These are phyloP conservation scores for Schizonepeta tenuifolia DNA, from an alignment of 257 asterid genomes.

Conservation along the genomic window DNA sequence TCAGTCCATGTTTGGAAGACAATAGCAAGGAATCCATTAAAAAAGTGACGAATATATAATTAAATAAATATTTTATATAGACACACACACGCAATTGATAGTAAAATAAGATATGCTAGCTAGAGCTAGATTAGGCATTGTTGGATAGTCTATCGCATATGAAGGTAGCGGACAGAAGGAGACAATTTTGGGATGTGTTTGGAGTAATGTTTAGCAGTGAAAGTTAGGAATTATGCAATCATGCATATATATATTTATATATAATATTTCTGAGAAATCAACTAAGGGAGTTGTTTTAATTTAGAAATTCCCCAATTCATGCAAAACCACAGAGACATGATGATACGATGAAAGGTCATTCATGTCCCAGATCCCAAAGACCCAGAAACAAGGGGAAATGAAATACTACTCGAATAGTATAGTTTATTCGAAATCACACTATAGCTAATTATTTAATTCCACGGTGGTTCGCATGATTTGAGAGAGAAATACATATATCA, in stretches of 20 bases:
- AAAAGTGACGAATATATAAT: constrained; percentile 21
- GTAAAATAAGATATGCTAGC: constrained; percentile 15
- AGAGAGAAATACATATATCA: constrained; percentile 42
- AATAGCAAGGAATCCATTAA: constrained; percentile 16
- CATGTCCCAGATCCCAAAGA: constrained; percentile 47
- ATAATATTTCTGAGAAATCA: not conserved
- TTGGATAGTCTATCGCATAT: constrained; percentile 10
- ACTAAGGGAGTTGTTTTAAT: not conserved
- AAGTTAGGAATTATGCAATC: constrained; percentile 6
- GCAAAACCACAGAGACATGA: constrained; percentile 35
- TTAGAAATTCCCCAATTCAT: constrained; percentile 13
- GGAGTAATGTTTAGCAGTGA: not conserved
- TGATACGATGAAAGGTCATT: constrained; percentile 36
- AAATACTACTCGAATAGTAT: no score
- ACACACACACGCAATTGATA: not conserved
- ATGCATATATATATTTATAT: not conserved
- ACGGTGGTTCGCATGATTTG: constrained; percentile 47
- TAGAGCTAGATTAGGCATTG: constrained; percentile 7
- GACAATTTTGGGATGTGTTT: constrained; percentile 3
- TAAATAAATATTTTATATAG: not conserved
- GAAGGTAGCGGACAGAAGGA: not conserved
- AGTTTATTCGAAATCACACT: constrained; percentile 25
- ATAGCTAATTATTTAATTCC: constrained; percentile 33
- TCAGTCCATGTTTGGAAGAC: not conserved
- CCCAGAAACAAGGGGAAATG: constrained; percentile 35